Evolutionary conservation across 176 grass and related monocot species (phyloP).

Genomic region (Chloris gayana): DNA sequence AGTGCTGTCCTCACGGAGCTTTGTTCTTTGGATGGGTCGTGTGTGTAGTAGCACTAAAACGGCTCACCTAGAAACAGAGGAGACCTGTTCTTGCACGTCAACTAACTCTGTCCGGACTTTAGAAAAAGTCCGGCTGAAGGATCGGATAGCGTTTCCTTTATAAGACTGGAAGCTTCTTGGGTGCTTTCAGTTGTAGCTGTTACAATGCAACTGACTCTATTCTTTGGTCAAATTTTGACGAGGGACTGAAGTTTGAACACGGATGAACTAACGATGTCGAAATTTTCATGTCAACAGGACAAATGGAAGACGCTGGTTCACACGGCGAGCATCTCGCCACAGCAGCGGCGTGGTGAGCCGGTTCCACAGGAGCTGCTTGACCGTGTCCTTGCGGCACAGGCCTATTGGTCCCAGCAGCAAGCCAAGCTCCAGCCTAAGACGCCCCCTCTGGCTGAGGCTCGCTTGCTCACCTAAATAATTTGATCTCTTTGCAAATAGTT

Average conservation of each 20-base stretch:
- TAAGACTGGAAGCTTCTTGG: constrained; percentile 55
- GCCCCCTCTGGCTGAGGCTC: constrained; percentile 62
- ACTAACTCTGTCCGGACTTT: constrained; percentile 45
- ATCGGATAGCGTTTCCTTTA: constrained; percentile 52
- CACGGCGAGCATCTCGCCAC: constrained; percentile 94
- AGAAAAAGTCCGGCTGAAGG: constrained; percentile 45
- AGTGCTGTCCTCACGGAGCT: constrained; percentile 52
- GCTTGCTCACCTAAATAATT: constrained; percentile 68
- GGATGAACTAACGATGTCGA: constrained; percentile 58
- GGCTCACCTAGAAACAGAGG: constrained; percentile 56
- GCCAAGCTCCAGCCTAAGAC: constrained; percentile 90
- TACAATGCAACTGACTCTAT: constrained; percentile 23
- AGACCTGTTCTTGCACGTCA: constrained; percentile 62
- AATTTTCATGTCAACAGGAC: constrained; percentile 75
- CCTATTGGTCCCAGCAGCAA: constrained; percentile 96
- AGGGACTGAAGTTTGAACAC: constrained; percentile 43
- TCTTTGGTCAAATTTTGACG: constrained; percentile 56
- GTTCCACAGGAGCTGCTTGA: constrained; percentile 95
- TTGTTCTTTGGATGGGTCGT: constrained; percentile 51
- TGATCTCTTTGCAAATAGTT: constrained; percentile 46
- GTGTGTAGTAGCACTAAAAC: constrained; percentile 37
- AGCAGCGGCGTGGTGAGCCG: constrained; percentile 91
- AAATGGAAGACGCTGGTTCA: constrained; percentile 99
- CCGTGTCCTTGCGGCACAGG: constrained; percentile 81
- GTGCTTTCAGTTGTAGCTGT: constrained; percentile 32